phyloP scores from a whole-genome alignment of 2,329 filamentous ascomycete species.

The Trichoderma sp. region DNA sequence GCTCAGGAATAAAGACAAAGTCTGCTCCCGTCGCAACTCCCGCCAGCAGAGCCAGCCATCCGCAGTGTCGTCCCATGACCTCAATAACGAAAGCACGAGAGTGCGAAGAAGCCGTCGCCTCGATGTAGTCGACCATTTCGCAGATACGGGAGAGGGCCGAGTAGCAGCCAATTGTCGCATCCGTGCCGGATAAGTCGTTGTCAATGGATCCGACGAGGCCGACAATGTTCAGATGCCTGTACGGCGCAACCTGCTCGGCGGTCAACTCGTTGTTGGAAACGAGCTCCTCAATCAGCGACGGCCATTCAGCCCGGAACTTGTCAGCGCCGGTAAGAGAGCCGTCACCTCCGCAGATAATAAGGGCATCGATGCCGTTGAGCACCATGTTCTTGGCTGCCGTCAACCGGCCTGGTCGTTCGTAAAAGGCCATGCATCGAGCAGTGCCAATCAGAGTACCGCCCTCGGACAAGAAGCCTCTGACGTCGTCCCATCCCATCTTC shows the following conservation, averaged over 20 bases:
- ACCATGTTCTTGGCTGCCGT: conserved; percentile 94
- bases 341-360: conserved; percentile 96
- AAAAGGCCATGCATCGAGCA: conserved; percentile 89
- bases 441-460: conserved; percentile 96
- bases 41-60: conserved; percentile 95
- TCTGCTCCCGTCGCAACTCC: conserved; percentile 94
- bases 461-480: conserved; percentile 90
- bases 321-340: conserved; percentile 95
- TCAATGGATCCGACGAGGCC: conserved; percentile 96
- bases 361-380: conserved; percentile 86
- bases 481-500: conserved; percentile 88
- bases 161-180: conserved; percentile 96
- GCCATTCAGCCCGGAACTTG: conserved; percentile 91
- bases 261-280: conserved; percentile 74
- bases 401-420: conserved; percentile 81
- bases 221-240: conserved; percentile 90
- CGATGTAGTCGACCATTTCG: conserved; percentile 94
- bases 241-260: conserved; percentile 71
- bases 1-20: conserved; percentile 96
- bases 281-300: conserved; percentile 81
- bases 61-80: conserved; percentile 98
- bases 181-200: conserved; percentile 96
- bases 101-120: conserved; percentile 92
- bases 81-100: conserved; percentile 96
- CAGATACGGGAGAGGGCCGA: conserved; percentile 92